Evolutionary conservation across 2,329 filamentous ascomycete genomes (phyloP), one percentile per base, ranked within the genome.

Genomic region (Aureobasidium sp.): DNA sequence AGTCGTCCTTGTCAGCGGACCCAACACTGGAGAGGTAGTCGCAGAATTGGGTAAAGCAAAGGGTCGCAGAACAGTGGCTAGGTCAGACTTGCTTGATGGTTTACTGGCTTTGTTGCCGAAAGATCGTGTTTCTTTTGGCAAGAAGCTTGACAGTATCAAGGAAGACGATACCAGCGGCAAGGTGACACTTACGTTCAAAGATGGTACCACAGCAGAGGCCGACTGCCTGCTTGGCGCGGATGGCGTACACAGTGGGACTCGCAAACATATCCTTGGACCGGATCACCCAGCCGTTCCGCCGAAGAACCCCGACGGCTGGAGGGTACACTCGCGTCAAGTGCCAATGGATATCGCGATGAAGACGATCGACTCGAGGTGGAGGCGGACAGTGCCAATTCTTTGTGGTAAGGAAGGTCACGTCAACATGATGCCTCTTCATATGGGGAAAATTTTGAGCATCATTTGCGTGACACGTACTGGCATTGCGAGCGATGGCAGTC

Each of bases 191-290:
- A 67, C 67, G 29, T 84, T 84, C 66, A 70, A 74, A n/a, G 81
- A 84, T 66, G 80, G 78, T 6, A 76, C 74, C 0, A 72, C 68
- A 2, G 72, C 72, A 0, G 67, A 69, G 0, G 79, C 78, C 0
- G 79, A 84, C 65, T 68, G 82, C 44, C 67, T 83, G 27, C 74
- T 84, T 17, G 81, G 80, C 0, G 78, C 80, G 0, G 81, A 84
- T 68, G 82, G 82, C 42, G 78, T 84, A 51, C 78, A 80, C 66
- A 82, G 79, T 23, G 71, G 74, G 2, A 75, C 80, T 27, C 72
- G 75, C 13, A 71, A 70, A 27, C 75, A 76, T n/a, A 78, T 82
- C 58, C 72, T 79, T 1, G 70, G 70, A 10, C 62, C 67, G 26
- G 67, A 70, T 55, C 70, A 72, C 51, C 70, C 71, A n/a, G 70